Percentiles rank a stretch among this genome's conserved stretches.
Conservation (phyloP, 768 basidiomycete species). For the Cytidiella melzeri region DNA sequence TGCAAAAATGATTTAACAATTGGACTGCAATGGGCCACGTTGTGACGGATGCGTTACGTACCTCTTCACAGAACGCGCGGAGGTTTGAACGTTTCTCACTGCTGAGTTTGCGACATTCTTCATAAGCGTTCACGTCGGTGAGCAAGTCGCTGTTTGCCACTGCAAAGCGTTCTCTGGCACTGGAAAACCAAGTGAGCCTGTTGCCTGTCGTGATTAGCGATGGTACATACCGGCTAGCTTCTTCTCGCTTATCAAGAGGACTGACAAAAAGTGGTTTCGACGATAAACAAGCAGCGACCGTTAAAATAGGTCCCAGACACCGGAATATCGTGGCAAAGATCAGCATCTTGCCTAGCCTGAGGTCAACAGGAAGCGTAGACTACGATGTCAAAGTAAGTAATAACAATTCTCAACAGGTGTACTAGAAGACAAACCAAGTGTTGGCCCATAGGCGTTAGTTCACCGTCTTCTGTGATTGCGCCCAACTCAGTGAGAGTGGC, state of each 20-base stretch:
- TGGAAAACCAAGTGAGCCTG: slow-evolving; percentile 23
- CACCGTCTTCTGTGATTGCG: slow-evolving; percentile 58
- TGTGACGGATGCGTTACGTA: slow-evolving; percentile 22
- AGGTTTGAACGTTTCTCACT: slow-evolving; percentile 45
- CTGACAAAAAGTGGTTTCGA: slow-evolving; percentile 82
- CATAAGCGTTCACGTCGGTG: slow-evolving; percentile 74
- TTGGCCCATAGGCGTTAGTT: slow-evolving; percentile 74
- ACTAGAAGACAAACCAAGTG: slow-evolving; percentile 52
- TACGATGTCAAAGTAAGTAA: slow-evolving; percentile 23
- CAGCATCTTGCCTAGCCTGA: slow-evolving; percentile 91
- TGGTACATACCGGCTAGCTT: slow-evolving; percentile 54
- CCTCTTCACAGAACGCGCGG: slow-evolving; percentile 68
- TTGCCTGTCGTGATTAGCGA: not conserved
- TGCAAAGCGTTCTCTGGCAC: slow-evolving; percentile 67
- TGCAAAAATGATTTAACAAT: not conserved
- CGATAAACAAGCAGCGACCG: slow-evolving; percentile 76
- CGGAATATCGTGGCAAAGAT: slow-evolving; percentile 78
- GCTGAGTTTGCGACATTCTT: slow-evolving; percentile 49
- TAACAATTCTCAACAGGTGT: not conserved
- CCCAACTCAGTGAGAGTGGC: slow-evolving; percentile 68
- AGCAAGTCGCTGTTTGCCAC: slow-evolving; percentile 77
- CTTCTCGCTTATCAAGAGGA: slow-evolving; percentile 80
- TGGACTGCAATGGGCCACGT: not conserved
- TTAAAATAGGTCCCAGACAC: slow-evolving; percentile 76
- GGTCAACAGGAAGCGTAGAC: slow-evolving; percentile 83